Base-by-base conservation (phyloP, 2,329 filamentous ascomycete species). In the Hymenoscyphus scutula region DNA sequence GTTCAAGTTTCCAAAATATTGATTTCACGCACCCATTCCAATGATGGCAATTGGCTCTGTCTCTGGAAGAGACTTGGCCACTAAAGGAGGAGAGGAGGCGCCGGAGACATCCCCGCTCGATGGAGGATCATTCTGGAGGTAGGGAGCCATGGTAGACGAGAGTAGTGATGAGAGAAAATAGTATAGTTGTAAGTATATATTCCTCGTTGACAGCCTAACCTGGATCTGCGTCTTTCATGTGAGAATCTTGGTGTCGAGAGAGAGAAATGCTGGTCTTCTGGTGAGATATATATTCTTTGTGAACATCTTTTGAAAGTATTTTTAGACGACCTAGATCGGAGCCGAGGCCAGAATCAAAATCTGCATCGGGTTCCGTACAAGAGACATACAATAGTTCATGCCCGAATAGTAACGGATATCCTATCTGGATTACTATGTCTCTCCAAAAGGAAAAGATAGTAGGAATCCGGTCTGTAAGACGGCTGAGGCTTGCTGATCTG, bases 21-120 rank as follows among this genome's bases (percentile, higher is more conserved):
- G 45, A 3, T 32, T 30, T 51, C 27, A 58, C 62, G 23, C 64
- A 66, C 74, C 71, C 74, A 76, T 75, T 56, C 74, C 74, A 54
- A 69, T 58, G 29, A 76, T 73, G 5, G 74, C 75, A 59, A 76
- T 73, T 51, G 45, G 45, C 45, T 51, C 45, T 51, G 45, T 51
- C 45, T 51, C 45, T 19, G 10, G 45, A 10, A 51, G 45, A 51
- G 45, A 51, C 45, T 13, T 51, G 10, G 45, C 8, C 19, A 51
- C 25, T 51, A 51, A 13, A 51, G 45, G 45, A 51, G 45, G 45
- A 8, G 45, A 51, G 23, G 45, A 51, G 19, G 45, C 45, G 23
- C 45, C 45, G 45, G 45, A 51, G 45, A 25, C 45, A 51, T 51
- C 45, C 19, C 45, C 45, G 45, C 45, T 51, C 25, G 45, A 51